phyloP scores from a whole-genome alignment of 2,329 filamentous ascomycete genomes.

The Ambrosiella beaveri region DNA sequence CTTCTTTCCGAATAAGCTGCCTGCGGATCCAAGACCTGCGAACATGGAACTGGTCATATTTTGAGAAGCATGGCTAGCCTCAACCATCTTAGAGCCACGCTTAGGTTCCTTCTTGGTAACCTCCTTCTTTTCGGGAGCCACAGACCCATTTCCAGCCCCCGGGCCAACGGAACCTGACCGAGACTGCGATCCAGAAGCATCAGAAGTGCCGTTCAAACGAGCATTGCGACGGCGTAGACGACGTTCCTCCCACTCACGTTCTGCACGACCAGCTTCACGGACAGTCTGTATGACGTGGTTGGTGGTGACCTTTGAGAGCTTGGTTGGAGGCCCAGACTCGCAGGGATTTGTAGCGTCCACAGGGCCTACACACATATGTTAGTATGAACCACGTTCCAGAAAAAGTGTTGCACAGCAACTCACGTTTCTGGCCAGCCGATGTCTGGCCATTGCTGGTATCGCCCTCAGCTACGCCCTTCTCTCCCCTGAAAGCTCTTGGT shows the following conservation, averaged over 20 bases:
- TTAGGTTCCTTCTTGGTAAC: conserved; percentile 81
- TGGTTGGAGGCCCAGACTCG: conserved; percentile 22
- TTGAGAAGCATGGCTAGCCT: conserved; percentile 64
- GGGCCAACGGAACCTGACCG: conserved; percentile 40
- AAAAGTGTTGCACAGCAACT: not conserved
- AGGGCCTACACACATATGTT: conserved; percentile 13
- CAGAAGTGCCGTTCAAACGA: conserved; percentile 39
- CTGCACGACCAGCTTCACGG: conserved; percentile 44
- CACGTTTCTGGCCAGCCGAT: conserved; percentile 7
- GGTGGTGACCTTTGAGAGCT: conserved; percentile 32
- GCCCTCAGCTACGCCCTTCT: conserved; percentile 14
- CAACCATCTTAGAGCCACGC: conserved; percentile 56
- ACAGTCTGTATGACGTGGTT: conserved; percentile 34
- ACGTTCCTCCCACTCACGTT: conserved; percentile 56
- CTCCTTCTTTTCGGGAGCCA: conserved; percentile 49
- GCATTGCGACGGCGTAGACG: conserved; percentile 50
- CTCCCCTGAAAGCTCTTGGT: conserved; percentile 21
- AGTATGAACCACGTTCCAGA: not conserved
- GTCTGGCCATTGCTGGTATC: not conserved
- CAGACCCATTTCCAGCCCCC: conserved; percentile 39
- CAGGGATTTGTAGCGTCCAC: conserved; percentile 9
- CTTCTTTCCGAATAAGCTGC: conserved; percentile 38
- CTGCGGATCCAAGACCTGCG: conserved; percentile 44
- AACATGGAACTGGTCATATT: conserved; percentile 71
- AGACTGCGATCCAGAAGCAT: conserved; percentile 29